Percentiles rank a stretch among this genome's conserved stretches.
Evolutionary conservation across 164 flowering plant genomes (phyloP).

Genomic region (Vitis rotundifolia): DNA sequence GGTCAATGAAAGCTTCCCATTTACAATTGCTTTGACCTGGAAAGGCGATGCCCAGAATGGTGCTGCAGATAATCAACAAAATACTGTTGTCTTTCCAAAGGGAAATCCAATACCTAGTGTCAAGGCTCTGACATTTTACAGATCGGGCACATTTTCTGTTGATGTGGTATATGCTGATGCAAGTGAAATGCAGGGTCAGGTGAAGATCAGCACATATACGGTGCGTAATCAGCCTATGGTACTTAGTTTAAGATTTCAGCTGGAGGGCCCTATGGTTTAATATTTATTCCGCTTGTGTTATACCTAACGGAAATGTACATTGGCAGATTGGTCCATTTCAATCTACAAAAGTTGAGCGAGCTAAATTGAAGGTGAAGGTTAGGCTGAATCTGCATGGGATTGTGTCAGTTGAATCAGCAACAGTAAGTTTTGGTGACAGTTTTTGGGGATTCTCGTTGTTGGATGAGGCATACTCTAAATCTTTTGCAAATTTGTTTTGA

Average conservation of each 20-base stretch:
- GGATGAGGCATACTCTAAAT: neutral
- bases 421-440: slow-evolving; percentile 45
- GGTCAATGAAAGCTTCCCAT: slow-evolving; percentile 84
- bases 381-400: slow-evolving; percentile 84
- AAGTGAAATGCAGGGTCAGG: slow-evolving; percentile 60
- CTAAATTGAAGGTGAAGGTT: slow-evolving; percentile 80
- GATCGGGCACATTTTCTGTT: slow-evolving; percentile 67
- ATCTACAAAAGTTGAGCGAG: slow-evolving; percentile 64
- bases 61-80: slow-evolving; percentile 58
- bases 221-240: slow-evolving; percentile 31
- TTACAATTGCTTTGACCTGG: slow-evolving; percentile 79
- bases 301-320: neutral
- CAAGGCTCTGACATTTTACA: slow-evolving; percentile 77
- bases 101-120: slow-evolving; percentile 83
- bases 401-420: slow-evolving; percentile 84
- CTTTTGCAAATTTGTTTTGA: neutral
- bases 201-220: slow-evolving; percentile 80
- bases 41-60: slow-evolving; percentile 74
- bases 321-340: slow-evolving; percentile 87
- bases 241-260: neutral
- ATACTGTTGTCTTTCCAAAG: slow-evolving; percentile 73
- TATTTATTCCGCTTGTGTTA: no score
- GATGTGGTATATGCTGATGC: slow-evolving; percentile 79
- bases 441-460: neutral
- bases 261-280: no score